Evolutionary conservation across 208 protist genomes (phyloP).

Genomic region (Trypanosoma platydactyli): DNA sequence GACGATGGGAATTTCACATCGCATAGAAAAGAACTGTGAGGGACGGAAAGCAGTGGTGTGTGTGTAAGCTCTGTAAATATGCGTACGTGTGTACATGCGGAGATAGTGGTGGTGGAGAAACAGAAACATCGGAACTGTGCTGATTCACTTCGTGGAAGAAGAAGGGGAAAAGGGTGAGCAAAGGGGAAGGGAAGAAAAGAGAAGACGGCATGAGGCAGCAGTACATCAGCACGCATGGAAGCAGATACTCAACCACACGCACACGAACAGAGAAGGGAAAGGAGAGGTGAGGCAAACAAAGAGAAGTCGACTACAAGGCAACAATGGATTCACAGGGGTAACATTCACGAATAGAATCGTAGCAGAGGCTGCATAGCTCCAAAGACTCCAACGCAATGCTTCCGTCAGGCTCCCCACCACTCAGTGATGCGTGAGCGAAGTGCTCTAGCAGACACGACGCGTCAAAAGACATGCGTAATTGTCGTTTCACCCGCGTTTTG

Average conservation of each 20-base stretch:
- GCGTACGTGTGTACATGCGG: no score
- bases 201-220: neutral
- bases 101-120: neutral
- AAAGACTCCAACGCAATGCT: slow-evolving; percentile 24
- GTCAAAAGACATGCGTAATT: slow-evolving; percentile 16
- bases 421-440: slow-evolving; percentile 11
- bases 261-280: slow-evolving; percentile 14
- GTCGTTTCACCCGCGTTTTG: neutral
- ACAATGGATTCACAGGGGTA: slow-evolving; percentile 12
- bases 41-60: neutral
- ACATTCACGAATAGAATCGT: slow-evolving; percentile 15
- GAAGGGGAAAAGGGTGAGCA: slow-evolving; percentile 13
- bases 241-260: neutral
- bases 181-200: slow-evolving; percentile 12
- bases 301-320: slow-evolving; percentile 10
- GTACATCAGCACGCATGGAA: neutral
- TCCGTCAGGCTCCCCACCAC: slow-evolving; percentile 1
- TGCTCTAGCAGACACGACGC: slow-evolving; percentile 25
- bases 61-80: no score
- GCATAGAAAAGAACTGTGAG: slow-evolving; percentile 13
- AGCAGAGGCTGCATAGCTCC: slow-evolving; percentile 14
- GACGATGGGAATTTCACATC: neutral
- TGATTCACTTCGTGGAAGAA: neutral
- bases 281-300: slow-evolving; percentile 17
- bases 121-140: neutral